Evolutionary conservation across 768 basidiomycete genomes (phyloP).

Genomic region (Mycena belliarum): DNA sequence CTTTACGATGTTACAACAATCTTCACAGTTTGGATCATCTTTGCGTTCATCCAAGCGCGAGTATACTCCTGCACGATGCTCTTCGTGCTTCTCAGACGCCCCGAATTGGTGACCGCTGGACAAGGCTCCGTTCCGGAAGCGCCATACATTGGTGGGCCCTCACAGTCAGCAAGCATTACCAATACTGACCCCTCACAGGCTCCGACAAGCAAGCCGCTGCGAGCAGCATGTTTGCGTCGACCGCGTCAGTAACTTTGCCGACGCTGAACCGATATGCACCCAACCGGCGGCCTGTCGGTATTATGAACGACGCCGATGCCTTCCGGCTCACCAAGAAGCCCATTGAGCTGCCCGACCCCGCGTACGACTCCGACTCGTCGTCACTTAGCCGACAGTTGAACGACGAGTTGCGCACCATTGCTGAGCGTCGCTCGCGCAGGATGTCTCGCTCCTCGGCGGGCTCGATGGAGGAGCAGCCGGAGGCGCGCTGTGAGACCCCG

Average conservation of each 20-base stretch:
- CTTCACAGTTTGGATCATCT: conserved; percentile 8
- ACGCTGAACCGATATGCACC: neutral
- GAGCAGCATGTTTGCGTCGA: neutral
- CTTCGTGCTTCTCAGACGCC: conserved; percentile 3
- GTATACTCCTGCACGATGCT: conserved; percentile 17
- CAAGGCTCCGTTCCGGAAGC: neutral
- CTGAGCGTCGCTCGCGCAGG: neutral
- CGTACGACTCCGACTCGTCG: conserved; percentile 5
- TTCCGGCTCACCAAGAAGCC: conserved; percentile 13
- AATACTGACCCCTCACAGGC: neutral
- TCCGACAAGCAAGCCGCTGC: neutral
- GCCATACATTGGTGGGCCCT: neutral
- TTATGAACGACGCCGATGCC: conserved; percentile 15
- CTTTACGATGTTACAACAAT: neutral
- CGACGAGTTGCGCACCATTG: conserved; percentile 8
- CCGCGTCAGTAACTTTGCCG: neutral
- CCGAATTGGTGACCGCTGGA: neutral
- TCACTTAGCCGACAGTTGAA: conserved; percentile 16
- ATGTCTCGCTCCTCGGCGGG: neutral
- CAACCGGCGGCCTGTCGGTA: neutral
- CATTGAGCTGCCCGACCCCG: conserved; percentile 1
- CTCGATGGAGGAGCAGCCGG: neutral
- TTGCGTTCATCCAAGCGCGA: conserved; percentile 8
- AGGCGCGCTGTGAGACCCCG: neutral
- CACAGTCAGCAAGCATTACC: neutral